phyloP scores from a whole-genome alignment of 305 asterid genomes.

The Stenogyne calaminthoides region DNA sequence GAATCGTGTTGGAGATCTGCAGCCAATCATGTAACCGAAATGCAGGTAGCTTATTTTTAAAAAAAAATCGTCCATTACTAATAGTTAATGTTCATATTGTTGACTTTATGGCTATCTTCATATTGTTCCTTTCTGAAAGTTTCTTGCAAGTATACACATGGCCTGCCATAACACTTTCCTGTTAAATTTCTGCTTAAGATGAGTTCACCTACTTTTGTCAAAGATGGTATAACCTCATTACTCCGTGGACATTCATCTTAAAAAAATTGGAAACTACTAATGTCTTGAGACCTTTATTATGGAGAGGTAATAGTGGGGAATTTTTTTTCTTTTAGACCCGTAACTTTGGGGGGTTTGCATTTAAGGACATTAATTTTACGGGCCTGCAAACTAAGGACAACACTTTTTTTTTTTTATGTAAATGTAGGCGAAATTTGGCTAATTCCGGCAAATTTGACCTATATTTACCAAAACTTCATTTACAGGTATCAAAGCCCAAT shows the following conservation, averaged over 20 bases:
- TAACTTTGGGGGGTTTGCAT: too few relatives aligned
- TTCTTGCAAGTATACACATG: constrained; percentile 8
- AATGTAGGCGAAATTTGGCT: too few relatives aligned
- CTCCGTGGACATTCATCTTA: neutral
- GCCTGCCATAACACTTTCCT: constrained; percentile 1
- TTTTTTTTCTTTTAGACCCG: too few relatives aligned
- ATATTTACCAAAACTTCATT: too few relatives aligned
- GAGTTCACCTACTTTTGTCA: constrained; percentile 13
- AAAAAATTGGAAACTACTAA: constrained; percentile 11
- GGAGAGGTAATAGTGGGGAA: neutral
- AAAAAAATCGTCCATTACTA: neutral
- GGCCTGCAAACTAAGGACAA: too few relatives aligned
- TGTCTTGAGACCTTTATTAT: neutral
- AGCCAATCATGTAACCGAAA: constrained; percentile 88
- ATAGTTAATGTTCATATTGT: neutral
- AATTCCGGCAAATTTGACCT: too few relatives aligned
- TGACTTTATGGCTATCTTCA: constrained; percentile 2
- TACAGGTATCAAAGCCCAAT: too few relatives aligned
- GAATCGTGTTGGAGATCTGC: constrained; percentile 87
- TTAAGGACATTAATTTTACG: too few relatives aligned
- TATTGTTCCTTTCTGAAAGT: constrained; percentile 8
- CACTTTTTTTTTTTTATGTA: too few relatives aligned
- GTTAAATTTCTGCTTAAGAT: neutral
- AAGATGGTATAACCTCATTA: constrained; percentile 6
- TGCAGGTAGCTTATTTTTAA: constrained; percentile 64